Evolutionary conservation across 768 basidiomycete genomes (phyloP), one percentile per base, ranked within the genome.

Genomic region (Leccinum fibrillosum): DNA sequence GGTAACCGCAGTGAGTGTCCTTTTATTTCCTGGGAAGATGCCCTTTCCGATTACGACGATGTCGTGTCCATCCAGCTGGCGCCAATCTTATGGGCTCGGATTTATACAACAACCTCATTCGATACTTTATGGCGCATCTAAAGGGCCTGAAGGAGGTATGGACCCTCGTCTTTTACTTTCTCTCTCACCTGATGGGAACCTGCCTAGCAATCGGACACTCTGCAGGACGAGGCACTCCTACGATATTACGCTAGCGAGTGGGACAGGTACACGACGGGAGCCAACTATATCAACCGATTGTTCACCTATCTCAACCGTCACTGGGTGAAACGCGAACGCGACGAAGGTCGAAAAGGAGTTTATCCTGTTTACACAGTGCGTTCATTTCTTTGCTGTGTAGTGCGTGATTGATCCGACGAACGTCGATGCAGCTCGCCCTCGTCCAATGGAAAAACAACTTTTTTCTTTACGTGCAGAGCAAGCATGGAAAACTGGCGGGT

Each of bases 301-400:
- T 98, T 98, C 78, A 95, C 93, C 2, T 98, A 98, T 76, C 82
- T 99, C 57, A 98, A 99, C 75, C 92, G 96, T 21, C 94, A 98
- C 75, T 99, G 97, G 97, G 96, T 99, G 47, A 96, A 95, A 77
- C 83, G 96, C 53, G 97, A 99, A 72, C 86, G 95, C 68, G 96
- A 98, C 66, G 96, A 98, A 73, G 97, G 97, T 15, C 81, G 95
- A 66, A 95, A 92, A 74, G 89, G 88, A 45, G 90, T 98, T 21
- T 98, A 98, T 76, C 87, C 86, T 1, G 92, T 99, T 19, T 98
- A 98, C 70, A 99, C 96, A 26, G 95, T 96, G 63, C 69, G 88
- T 76, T 76, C 25, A 5, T 35, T 35, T 53, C n/a, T 42, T 32
- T 17, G 47, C 13, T 8, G 7, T 11, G 48, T 37, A 0, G 30